phyloP scores from a whole-genome alignment of 768 basidiomycete species.

The Mycena venus region DNA sequence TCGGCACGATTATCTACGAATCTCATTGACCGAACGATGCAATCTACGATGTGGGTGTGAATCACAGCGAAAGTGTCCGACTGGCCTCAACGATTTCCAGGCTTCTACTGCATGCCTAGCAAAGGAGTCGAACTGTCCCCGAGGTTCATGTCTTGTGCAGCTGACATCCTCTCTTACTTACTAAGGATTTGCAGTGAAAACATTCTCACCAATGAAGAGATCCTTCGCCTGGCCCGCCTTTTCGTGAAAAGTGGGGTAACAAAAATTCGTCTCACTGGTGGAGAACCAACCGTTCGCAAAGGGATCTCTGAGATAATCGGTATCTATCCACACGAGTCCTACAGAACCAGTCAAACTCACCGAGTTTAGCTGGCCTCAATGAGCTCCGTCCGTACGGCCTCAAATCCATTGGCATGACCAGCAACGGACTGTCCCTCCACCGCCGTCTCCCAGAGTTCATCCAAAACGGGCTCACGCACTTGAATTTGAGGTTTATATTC shows the following conservation, averaged over 20 bases:
- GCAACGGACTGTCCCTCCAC: constrained; percentile 83
- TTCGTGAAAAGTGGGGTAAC: constrained; percentile 88
- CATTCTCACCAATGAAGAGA: constrained; percentile 82
- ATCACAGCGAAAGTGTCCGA: neutral
- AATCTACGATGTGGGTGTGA: constrained; percentile 80
- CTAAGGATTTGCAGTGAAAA: constrained; percentile 51
- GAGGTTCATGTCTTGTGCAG: constrained; percentile 18
- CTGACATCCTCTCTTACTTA: neutral
- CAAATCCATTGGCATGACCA: constrained; percentile 87
- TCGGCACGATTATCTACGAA: constrained; percentile 88
- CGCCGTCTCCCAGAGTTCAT: constrained; percentile 79
- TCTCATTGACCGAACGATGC: constrained; percentile 88
- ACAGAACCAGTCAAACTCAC: constrained; percentile 18
- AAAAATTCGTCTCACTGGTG: constrained; percentile 91
- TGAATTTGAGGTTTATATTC: constrained; percentile 70
- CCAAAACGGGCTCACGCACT: constrained; percentile 80
- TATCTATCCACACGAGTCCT: constrained; percentile 45
- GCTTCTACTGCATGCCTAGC: constrained; percentile 93
- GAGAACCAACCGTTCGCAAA: constrained; percentile 89
- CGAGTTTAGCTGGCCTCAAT: constrained; percentile 67
- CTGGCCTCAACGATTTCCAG: constrained; percentile 52
- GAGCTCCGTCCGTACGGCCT: constrained; percentile 73
- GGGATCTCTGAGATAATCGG: constrained; percentile 79
- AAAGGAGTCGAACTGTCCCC: constrained; percentile 86
- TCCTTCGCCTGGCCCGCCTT: constrained; percentile 77